Base-by-base conservation (phyloP, 441 rosid species). In the Syzygium syzygioides region DNA sequence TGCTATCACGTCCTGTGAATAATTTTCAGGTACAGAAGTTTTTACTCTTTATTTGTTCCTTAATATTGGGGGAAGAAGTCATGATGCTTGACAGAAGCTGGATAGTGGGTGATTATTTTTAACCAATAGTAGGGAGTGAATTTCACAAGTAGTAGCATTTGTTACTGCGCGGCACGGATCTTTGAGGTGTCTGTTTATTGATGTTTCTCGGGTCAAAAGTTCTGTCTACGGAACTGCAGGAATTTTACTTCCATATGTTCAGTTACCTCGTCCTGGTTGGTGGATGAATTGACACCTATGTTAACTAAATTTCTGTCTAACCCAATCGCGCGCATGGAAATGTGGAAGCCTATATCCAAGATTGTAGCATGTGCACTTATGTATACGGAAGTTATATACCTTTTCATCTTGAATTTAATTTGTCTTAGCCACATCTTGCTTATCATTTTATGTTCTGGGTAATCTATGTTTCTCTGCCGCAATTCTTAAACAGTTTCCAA, bases 21-120 rank as follows among this genome's bases (percentile, higher is more conserved):
- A n/a, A 53, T 88, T 92, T 88, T 91, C 92, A 92, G 94, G 95
- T 91, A 90, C 50, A 85, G 17, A 68, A 57, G 55, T 86, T 87
- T 88, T 2, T 14, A 57, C 50, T 30, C 28, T 79, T 9, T 56
- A 37, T 45, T 3, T 32, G 83, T 37, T 76, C 64, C 26, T 66
- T 23, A 45, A 23, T 53, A 59, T 3, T 32, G 56, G 87, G 89
- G 60, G 54, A 5, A 57, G 14, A 37, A 8, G 15, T 79, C 52
- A 20, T n/a, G 71, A 45, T 86, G 14, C 88, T 13, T 55, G 64
- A 54, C 79, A 80, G 86, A 86, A 66, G 85, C 86, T 85, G 30
- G 87, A 59, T 32, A 19, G n/a, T 30, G 87, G 64, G 48, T n/a
- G 34, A 76, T 32, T 32, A 15, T 34, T 76, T 54, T 54, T 76